phyloP scores from a whole-genome alignment of 805 yeast genomes.

The Scheffersomyces spartinae region DNA sequence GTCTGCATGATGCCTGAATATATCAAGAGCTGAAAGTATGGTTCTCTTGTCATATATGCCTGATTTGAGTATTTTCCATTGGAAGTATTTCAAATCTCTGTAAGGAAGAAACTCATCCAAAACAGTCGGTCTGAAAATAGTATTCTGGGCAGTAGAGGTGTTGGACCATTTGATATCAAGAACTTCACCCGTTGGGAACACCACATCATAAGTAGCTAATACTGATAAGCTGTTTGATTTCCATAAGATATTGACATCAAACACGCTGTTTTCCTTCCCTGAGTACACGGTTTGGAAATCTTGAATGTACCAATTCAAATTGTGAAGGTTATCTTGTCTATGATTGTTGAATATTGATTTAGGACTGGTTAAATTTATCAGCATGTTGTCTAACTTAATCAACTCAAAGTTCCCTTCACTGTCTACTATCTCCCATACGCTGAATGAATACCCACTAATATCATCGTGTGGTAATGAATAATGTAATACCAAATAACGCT shows the following conservation, averaged over 20 bases:
- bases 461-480: conserved; percentile 4
- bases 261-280: conserved; percentile 1
- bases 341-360: conserved; percentile 3
- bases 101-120: conserved; percentile 13
- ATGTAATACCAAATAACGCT: conserved; percentile 9
- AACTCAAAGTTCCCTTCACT: conserved; percentile 4
- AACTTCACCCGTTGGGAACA: conserved; percentile 7
- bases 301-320: conserved; percentile 18
- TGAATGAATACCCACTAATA: conserved; percentile 12
- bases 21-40: conserved; percentile 18
- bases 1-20: conserved; percentile 14
- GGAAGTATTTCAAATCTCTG: conserved; percentile 14
- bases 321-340: conserved; percentile 2
- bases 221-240: conserved; percentile 27
- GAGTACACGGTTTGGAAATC: conserved; percentile 9
- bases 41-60: conserved; percentile 21
- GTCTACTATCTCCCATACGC: conserved; percentile 11
- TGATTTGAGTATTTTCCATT: conserved; percentile 14
- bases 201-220: conserved; percentile 8
- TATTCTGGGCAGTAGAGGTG: conserved; percentile 4
- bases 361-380: conserved; percentile 3
- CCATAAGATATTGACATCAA: conserved; percentile 19
- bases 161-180: conserved; percentile 8
- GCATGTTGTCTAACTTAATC: conserved; percentile 6
- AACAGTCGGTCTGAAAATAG: no score